phyloP scores from a whole-genome alignment of 116 monocot species.

The Phalaenopsis hybrid region DNA sequence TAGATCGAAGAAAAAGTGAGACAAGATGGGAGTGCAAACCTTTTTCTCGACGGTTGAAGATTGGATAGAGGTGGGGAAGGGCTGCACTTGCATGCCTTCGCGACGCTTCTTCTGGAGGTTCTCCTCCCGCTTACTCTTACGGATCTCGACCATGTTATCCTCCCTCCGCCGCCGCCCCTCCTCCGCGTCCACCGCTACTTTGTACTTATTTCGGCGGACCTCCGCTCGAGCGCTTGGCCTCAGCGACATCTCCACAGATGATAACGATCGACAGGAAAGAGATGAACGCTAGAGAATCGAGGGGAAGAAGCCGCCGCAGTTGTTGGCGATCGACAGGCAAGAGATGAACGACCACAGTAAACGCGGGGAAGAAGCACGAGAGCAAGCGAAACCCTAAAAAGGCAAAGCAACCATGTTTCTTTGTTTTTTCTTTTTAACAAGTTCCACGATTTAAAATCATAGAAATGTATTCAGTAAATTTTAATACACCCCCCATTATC shows the following conservation, averaged over 20 bases:
- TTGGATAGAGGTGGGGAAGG: constrained; percentile 9
- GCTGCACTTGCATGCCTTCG: constrained; percentile 24
- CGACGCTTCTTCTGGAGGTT: constrained; percentile 38
- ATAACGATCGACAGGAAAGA: background rate
- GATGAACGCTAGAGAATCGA: background rate
- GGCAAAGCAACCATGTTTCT: background rate
- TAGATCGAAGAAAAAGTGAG: constrained; percentile 4
- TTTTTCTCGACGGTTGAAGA: constrained; percentile 25
- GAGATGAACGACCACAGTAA: too few relatives aligned
- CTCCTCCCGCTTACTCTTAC: constrained; percentile 36
- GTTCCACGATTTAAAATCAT: background rate
- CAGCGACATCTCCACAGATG: constrained; percentile 28
- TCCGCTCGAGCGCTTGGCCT: constrained; percentile 36
- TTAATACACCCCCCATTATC: background rate
- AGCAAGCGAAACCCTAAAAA: constrained; percentile 5
- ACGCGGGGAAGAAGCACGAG: too few relatives aligned
- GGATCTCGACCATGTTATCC: constrained; percentile 46
- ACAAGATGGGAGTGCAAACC: background rate
- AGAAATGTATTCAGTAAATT: background rate
- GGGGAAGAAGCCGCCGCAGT: background rate
- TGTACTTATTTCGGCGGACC: constrained; percentile 32
- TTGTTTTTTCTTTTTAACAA: background rate
- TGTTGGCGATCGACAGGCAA: too few relatives aligned
- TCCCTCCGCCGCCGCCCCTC: constrained; percentile 39
- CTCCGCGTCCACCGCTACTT: constrained; percentile 38